Percentiles rank a stretch among this genome's conserved stretches.
Evolutionary conservation across 345 rosid genomes (phyloP).

Genomic region (Theobroma cacao): DNA sequence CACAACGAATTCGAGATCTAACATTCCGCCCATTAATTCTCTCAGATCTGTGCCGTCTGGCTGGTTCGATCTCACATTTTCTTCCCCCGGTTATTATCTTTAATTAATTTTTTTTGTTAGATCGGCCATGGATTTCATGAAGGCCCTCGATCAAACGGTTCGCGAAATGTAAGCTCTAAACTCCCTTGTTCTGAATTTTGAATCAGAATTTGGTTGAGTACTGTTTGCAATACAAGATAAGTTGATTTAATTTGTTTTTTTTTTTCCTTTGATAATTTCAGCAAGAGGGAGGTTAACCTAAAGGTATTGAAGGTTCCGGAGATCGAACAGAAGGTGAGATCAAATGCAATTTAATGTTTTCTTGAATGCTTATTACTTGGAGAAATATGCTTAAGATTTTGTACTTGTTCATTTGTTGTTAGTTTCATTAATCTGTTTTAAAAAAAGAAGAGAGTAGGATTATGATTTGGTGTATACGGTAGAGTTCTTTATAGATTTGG

Average conservation of each 20-base stretch:
- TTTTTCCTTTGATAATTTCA: slow-evolving; percentile 28
- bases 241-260: slow-evolving; percentile 1
- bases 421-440: background rate
- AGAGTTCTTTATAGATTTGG: background rate
- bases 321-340: slow-evolving; percentile 91
- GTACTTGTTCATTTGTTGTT: background rate
- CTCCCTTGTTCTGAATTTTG: background rate
- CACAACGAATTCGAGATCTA: background rate
- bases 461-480: background rate
- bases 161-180: slow-evolving; percentile 78
- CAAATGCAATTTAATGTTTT: background rate
- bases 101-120: slow-evolving; percentile 17
- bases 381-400: background rate
- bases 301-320: slow-evolving; percentile 96
- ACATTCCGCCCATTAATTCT: background rate
- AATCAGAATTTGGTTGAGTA: background rate
- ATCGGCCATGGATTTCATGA: slow-evolving; percentile 94
- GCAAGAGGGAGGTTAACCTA: slow-evolving; percentile 97
- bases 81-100: background rate
- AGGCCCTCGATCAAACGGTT: slow-evolving; percentile 95
- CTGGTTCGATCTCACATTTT: background rate
- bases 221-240: slow-evolving; percentile 3
- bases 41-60: background rate
- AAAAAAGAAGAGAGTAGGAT: background rate
- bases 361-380: background rate